Conservation (phyloP, 1,139 yeast genomes). For the Wickerhamomyces sp. region DNA sequence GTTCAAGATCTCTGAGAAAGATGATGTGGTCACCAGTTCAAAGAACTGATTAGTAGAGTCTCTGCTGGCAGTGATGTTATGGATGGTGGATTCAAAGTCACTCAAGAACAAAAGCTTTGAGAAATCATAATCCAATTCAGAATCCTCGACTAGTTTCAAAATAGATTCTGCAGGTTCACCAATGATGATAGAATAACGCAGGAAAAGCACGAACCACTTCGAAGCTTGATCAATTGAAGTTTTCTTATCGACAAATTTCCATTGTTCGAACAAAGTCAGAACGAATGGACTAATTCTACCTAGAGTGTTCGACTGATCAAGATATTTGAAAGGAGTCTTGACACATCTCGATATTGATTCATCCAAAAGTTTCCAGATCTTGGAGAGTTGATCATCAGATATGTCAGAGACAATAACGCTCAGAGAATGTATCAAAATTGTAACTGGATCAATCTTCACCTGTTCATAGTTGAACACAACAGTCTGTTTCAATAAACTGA, state of each 20-base stretch:
- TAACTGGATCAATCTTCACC: slow-evolving; percentile 39
- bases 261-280: slow-evolving; percentile 69
- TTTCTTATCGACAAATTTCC: slow-evolving; percentile 45
- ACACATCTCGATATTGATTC: slow-evolving; percentile 68
- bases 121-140: slow-evolving; percentile 22
- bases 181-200: slow-evolving; percentile 39
- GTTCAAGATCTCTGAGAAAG: slow-evolving; percentile 18
- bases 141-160: slow-evolving; percentile 24
- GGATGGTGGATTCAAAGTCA: slow-evolving; percentile 12
- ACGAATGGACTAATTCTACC: slow-evolving; percentile 57
- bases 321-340: slow-evolving; percentile 75
- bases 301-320: slow-evolving; percentile 52
- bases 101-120: slow-evolving; percentile 10
- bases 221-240: slow-evolving; percentile 25
- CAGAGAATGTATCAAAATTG: slow-evolving; percentile 39
- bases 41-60: slow-evolving; percentile 20
- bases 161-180: slow-evolving; percentile 50
- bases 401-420: slow-evolving; percentile 16
- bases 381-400: slow-evolving; percentile 15
- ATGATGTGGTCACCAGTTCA: slow-evolving; percentile 24
- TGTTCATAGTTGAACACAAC: slow-evolving; percentile 43
- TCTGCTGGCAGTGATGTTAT: slow-evolving; percentile 6
- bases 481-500: slow-evolving; percentile 37
- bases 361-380: slow-evolving; percentile 61
- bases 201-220: slow-evolving; percentile 49